A percentile compares a stretch with the other conserved stretches of the same genome.
Evolutionary conservation across 2,329 filamentous ascomycete genomes (phyloP).

Genomic region (Venturia effusa): DNA sequence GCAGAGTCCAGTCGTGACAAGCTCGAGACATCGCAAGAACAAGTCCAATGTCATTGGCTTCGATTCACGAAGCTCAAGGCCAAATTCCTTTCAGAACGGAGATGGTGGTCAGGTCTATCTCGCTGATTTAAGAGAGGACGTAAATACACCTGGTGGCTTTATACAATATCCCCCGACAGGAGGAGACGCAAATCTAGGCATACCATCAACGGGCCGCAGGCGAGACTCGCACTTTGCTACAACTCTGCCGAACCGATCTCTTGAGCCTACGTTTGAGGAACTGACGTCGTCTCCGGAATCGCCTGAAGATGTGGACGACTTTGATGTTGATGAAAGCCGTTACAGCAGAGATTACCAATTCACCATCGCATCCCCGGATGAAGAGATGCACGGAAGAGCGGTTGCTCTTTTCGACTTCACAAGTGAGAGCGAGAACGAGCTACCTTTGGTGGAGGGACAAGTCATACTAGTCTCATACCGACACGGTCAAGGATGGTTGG

Average conservation of each 20-base stretch:
- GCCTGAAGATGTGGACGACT: conserved; percentile 38
- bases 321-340: conserved; percentile 54
- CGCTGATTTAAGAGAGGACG: conserved; percentile 52
- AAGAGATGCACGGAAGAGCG: conserved; percentile 95
- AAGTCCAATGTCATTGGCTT: conserved; percentile 38
- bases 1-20: conserved; percentile 77
- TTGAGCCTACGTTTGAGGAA: conserved; percentile 25
- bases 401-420: conserved; percentile 93
- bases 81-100: conserved; percentile 35
- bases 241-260: conserved; percentile 31
- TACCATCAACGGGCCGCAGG: conserved; percentile 20
- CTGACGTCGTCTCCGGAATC: conserved; percentile 14
- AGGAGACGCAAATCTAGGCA: conserved; percentile 18
- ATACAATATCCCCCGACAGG: conserved; percentile 57
- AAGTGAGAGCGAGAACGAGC: conserved; percentile 91
- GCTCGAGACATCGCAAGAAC: conserved; percentile 75
- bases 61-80: conserved; percentile 26
- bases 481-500: conserved; percentile 93
- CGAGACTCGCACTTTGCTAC: conserved; percentile 46
- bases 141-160: conserved; percentile 65
- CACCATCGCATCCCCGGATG: conserved; percentile 87
- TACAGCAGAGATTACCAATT: conserved; percentile 92
- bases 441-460: conserved; percentile 85
- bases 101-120: conserved; percentile 66
- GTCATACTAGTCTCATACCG: conserved; percentile 94